Evolutionary conservation across 179 eudicot genomes (phyloP).

Genomic region (Vitellaria paradoxa): DNA sequence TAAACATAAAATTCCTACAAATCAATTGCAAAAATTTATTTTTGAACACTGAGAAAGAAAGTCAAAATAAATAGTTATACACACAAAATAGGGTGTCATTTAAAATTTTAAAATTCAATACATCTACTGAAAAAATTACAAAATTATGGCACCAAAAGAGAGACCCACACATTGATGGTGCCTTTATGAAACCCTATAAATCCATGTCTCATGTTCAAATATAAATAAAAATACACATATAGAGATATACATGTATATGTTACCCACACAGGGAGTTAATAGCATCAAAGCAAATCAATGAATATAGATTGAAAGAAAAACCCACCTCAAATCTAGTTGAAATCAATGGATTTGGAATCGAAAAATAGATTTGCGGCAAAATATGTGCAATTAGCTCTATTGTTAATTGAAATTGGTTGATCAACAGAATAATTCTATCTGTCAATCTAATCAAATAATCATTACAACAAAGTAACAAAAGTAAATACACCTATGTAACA

Average conservation of each 20-base stretch:
- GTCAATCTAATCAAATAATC: no score
- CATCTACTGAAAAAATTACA: neutral
- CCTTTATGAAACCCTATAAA: neutral
- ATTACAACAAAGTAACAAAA: no score
- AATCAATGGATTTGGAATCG: neutral
- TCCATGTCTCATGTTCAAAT: slow-evolving; percentile 4
- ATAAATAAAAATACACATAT: neutral
- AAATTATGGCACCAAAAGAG: neutral
- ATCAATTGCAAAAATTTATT: neutral
- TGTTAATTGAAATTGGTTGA: no score
- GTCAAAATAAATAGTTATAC: neutral
- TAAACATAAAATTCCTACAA: neutral
- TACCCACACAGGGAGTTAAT: neutral
- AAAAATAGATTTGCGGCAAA: slow-evolving; percentile 5
- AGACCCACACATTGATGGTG: neutral
- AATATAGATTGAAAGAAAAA: neutral
- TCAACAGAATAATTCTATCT: no score
- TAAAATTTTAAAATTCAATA: slow-evolving; percentile 2
- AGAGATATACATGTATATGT: neutral
- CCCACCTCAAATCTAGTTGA: slow-evolving; percentile 16
- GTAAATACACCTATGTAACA: no score
- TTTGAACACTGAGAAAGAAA: neutral
- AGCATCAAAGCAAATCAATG: neutral
- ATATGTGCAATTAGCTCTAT: slow-evolving; percentile 15
- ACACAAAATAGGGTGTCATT: neutral